Conservation (phyloP, 2,329 filamentous ascomycete species). For the Aspergillus latus region DNA sequence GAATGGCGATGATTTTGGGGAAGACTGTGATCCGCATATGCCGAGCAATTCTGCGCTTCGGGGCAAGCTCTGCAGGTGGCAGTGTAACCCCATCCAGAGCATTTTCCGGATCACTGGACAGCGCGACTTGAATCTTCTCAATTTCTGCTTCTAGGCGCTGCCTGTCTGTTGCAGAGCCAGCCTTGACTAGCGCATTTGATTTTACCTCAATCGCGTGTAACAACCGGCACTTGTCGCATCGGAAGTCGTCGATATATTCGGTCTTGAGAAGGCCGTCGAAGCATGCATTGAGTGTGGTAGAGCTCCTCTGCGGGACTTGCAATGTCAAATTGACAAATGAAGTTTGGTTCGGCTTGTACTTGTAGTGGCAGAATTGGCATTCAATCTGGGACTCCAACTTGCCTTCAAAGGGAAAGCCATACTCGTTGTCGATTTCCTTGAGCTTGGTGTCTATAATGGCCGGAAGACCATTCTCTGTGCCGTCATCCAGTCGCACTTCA, state of each 20-base stretch:
- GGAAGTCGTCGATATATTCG: slow-evolving; percentile 95
- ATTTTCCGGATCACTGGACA: slow-evolving; percentile 79
- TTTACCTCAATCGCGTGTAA: slow-evolving; percentile 70
- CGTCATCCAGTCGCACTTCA: slow-evolving; percentile 40
- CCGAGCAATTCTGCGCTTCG: slow-evolving; percentile 79
- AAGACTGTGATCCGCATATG: slow-evolving; percentile 85
- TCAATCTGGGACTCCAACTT: slow-evolving; percentile 92
- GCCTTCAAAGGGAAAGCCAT: slow-evolving; percentile 86
- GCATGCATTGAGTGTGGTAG: slow-evolving; percentile 79
- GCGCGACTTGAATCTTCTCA: slow-evolving; percentile 63
- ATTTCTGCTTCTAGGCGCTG: slow-evolving; percentile 59
- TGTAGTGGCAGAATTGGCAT: slow-evolving; percentile 85
- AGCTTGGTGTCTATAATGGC: slow-evolving; percentile 41
- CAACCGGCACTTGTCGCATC: slow-evolving; percentile 90
- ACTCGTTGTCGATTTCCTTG: slow-evolving; percentile 39
- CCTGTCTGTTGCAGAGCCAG: slow-evolving; percentile 55
- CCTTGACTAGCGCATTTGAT: slow-evolving; percentile 58
- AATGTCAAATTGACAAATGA: slow-evolving; percentile 90
- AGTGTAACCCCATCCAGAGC: slow-evolving; percentile 70
- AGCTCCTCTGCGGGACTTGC: slow-evolving; percentile 79
- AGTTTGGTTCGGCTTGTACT: slow-evolving; percentile 77
- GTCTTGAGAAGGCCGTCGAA: slow-evolving; percentile 94
- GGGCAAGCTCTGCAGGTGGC: slow-evolving; percentile 71
- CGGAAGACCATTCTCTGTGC: slow-evolving; percentile 31
- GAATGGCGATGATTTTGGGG: slow-evolving; percentile 85